Evolutionary conservation across 345 rosid genomes (phyloP), one percentile per base, ranked within the genome.

Genomic region (Limnanthes douglasii): DNA sequence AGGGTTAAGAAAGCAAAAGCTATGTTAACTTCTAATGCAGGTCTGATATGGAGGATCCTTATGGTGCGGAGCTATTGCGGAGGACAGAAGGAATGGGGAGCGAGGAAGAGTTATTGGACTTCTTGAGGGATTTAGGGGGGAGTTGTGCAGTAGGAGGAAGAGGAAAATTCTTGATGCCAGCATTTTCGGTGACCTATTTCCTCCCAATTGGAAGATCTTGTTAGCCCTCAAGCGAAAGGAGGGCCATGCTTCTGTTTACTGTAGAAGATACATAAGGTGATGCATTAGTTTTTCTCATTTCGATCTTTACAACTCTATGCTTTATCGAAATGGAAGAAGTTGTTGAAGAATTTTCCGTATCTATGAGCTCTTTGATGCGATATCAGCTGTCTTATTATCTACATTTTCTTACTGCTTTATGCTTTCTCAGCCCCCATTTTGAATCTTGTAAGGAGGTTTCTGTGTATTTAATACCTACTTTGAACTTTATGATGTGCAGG

Each of bases 111-210:
- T 48, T 80, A 56, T 48, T 80, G 24, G 76, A 53, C 9, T 72
- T 80, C 48, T 49, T 75, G 45, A 62, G 64, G 42, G 66, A 61
- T 20, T 45, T 72, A 53, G 76, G 65, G 17, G 86, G 43, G 69
- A 72, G n/a, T 75, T 86, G 86, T 78, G 93, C 20, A 72, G 86
- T 39, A 69, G 93, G 68, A 75, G 64, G 68, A 80, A 59, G 63
- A 69, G 93, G 68, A 80, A 61, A 70, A 65, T 80, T 51, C 74
- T 80, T 2, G 86, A 80, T 53, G 93, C 93, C 3, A 5, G 53
- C 21, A 41, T 61, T 29, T 64, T 79, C 6, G 86, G 86, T 12
- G 69, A 66, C 22, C 25, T 26, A 4, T 57, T 79, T 62, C 93
- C 86, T 0, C 30, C 60, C 26, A 86, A 78, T 23, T 75, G 93